phyloP scores from a whole-genome alignment of 2,329 filamentous ascomycete species.

The Cephalotrichum gorgonifer region DNA sequence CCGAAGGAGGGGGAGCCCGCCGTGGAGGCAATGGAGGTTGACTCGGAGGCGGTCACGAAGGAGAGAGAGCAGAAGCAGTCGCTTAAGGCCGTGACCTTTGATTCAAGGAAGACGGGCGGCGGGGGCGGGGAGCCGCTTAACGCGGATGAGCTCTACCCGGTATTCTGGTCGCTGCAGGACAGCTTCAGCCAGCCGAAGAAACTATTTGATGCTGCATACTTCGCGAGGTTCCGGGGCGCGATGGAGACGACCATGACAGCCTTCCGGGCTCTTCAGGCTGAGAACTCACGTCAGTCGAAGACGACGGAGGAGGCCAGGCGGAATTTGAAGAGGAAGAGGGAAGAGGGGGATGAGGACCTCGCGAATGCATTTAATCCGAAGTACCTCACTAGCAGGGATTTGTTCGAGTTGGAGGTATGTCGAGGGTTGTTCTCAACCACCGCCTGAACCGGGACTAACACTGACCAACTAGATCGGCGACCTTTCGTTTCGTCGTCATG shows the following conservation, averaged over 20 bases:
- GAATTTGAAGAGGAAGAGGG: conserved; percentile 61
- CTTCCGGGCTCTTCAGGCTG: conserved; percentile 40
- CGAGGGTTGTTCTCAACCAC: not conserved
- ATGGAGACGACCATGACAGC: conserved; percentile 55
- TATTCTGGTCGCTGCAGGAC: conserved; percentile 90
- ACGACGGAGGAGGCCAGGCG: conserved; percentile 52
- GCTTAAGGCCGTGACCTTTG: conserved; percentile 27
- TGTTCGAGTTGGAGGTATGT: conserved; percentile 85
- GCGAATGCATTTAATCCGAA: conserved; percentile 86
- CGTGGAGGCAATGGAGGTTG: conserved; percentile 56
- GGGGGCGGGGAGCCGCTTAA: conserved; percentile 42
- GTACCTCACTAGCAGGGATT: conserved; percentile 91
- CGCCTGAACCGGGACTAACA: not conserved
- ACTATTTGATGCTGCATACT: conserved; percentile 62
- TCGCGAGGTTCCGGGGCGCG: conserved; percentile 72
- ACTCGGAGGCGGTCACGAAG: conserved; percentile 32
- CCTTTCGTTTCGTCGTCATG: conserved; percentile 84
- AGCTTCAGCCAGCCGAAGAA: conserved; percentile 84
- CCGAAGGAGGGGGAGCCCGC: conserved; percentile 18
- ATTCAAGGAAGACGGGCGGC: conserved; percentile 1
- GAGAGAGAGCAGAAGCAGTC: conserved; percentile 17
- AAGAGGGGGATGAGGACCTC: conserved; percentile 46
- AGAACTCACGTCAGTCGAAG: conserved; percentile 36
- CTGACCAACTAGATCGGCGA: conserved; percentile 65
- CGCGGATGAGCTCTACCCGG: conserved; percentile 67